Evolutionary conservation across 2,329 filamentous ascomycete genomes (phyloP), one percentile per base, ranked within the genome.

Genomic region (Colletotrichum trifolii): DNA sequence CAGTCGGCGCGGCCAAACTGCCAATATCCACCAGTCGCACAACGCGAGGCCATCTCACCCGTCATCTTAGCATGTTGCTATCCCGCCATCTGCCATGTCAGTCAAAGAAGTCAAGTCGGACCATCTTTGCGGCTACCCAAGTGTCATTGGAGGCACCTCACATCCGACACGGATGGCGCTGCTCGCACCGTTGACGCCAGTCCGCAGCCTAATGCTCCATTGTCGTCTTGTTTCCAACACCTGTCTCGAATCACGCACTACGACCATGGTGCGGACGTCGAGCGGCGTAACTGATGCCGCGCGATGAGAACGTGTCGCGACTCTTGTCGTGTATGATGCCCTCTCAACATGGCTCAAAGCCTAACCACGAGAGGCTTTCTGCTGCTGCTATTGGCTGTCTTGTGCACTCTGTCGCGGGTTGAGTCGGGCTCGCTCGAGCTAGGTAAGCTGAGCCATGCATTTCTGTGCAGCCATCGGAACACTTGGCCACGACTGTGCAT

Each of bases 21-120:
- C 35, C 52, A 61, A 64, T 61, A 38, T 64, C 61, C 61, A 64
- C 61, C 56, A 64, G 61, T 64, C 61, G 61, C 56, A 61, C 57
- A 25, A 4, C 25, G 25, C 25, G 17, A 61, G 54, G 10, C 33
- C 15, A 46, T 25, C 40, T 15, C 42, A 33, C 43, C 13, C n/a
- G n/a, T 6, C 6, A 9, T 25, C 34, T 45, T 6, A 40, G 5
- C n/a, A 50, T 34, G 8, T 39, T 40, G 8, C 53, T 33, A 43
- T 54, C 17, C 49, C 43, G 49, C 43, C 50, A 50, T 60, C 48
- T 13, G n/a, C 47, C 33, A 49, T 54, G 38, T 39, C 49, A 17
- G 35, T 53, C 54, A 46, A 64, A 40, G 40, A 50, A 46, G n/a
- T 3, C 11, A 35, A 59, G 60, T 50, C 48, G 34, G 43, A 12